These are phyloP conservation scores for Didymella pomorum DNA, from an alignment of 2,329 filamentous ascomycete species.

Conservation along the genomic window DNA sequence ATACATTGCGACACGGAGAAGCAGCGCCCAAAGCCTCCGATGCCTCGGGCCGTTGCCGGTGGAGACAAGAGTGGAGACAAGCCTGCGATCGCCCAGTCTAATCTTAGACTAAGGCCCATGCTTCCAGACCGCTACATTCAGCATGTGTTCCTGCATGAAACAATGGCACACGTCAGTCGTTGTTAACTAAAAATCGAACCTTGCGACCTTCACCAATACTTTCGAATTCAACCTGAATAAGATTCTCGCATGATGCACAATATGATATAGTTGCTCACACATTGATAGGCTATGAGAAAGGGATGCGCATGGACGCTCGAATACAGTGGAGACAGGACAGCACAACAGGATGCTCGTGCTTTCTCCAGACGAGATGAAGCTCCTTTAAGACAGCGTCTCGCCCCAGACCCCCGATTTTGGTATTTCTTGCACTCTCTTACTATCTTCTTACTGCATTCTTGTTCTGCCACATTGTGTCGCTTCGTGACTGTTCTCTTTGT, in stretches of 20 bases:
- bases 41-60: constrained; percentile 8
- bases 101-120: constrained; percentile 16
- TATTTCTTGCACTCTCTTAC: not conserved
- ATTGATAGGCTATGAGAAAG: constrained; percentile 1
- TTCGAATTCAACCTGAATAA: not conserved
- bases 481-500: no score
- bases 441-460: not conserved
- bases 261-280: not conserved
- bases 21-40: not conserved
- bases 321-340: constrained; percentile 13
- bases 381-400: constrained; percentile 13
- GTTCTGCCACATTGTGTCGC: no score
- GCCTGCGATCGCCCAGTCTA: constrained; percentile 9
- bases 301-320: constrained; percentile 10
- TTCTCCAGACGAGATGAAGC: constrained; percentile 20
- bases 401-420: constrained; percentile 1
- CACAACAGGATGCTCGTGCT: constrained; percentile 16
- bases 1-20: not conserved
- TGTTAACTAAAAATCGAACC: not conserved
- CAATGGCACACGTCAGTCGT: not conserved
- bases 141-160: not conserved
- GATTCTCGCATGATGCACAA: not conserved
- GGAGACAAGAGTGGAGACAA: constrained; percentile 7
- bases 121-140: constrained; percentile 18
- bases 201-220: not conserved